Evolutionary conservation across 352 stramenopile species (phyloP).

Genomic region (Detonula confervacea): DNA sequence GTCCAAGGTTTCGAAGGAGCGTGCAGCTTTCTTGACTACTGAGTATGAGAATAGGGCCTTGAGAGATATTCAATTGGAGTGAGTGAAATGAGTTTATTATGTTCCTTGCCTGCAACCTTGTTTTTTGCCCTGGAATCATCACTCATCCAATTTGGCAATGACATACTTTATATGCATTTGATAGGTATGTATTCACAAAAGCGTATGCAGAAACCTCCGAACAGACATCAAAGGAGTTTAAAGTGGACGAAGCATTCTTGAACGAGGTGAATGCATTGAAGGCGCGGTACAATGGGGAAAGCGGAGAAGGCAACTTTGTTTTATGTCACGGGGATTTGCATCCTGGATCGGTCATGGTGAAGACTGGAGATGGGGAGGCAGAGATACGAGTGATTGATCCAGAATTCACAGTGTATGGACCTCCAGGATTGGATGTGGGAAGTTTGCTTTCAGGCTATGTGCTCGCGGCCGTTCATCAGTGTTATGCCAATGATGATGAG

Average conservation of each 20-base stretch:
- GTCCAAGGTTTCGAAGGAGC: conserved; percentile 53
- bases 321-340: conserved; percentile 88
- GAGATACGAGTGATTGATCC: conserved; percentile 79
- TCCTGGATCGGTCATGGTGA: conserved; percentile 86
- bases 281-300: conserved; percentile 69
- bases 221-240: conserved; percentile 64
- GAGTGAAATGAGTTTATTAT: too few species aligned
- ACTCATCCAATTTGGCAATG: too few species aligned
- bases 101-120: too few species aligned
- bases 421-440: conserved; percentile 78
- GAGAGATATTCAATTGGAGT: conserved; percentile 79
- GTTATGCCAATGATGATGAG: conserved; percentile 37
- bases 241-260: conserved; percentile 68
- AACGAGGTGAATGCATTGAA: conserved; percentile 72
- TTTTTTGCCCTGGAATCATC: too few species aligned
- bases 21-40: conserved; percentile 51
- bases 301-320: conserved; percentile 49
- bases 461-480: conserved; percentile 75
- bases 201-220: conserved; percentile 73
- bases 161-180: too few species aligned
- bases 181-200: conserved; percentile 83
- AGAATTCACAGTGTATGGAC: conserved; percentile 81
- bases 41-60: conserved; percentile 81
- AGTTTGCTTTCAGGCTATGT: conserved; percentile 77
- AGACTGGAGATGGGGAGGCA: conserved; percentile 23